Conservation (phyloP, 306 rosid genomes). For the Lathyrus tuberosus region DNA sequence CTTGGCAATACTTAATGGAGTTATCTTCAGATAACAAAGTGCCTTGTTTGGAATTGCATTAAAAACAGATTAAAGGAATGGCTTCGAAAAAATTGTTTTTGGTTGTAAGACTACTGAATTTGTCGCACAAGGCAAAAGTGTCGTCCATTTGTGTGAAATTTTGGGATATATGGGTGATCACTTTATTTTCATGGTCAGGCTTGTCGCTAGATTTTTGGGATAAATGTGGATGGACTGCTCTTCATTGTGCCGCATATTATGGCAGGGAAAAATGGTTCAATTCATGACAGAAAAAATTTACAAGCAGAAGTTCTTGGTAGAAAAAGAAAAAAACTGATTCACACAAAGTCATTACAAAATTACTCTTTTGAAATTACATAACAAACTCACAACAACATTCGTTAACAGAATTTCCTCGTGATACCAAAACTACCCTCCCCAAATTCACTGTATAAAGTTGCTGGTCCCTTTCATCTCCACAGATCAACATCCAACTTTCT, state of each 20-base stretch:
- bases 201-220: constrained; percentile 89
- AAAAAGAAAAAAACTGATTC: no score
- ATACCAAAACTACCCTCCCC: no score
- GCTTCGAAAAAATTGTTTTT: constrained; percentile 73
- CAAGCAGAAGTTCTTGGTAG: no score
- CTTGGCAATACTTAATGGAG: constrained; percentile 63
- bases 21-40: constrained; percentile 55
- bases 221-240: constrained; percentile 95
- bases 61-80: constrained; percentile 77
- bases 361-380: no score
- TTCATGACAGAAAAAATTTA: no score
- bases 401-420: no score
- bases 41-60: constrained; percentile 59
- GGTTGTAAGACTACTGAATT: constrained; percentile 64
- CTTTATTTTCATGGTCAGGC: constrained; percentile 77
- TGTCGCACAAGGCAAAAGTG: constrained; percentile 84
- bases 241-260: constrained; percentile 92
- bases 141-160: constrained; percentile 87
- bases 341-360: no score
- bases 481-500: no score
- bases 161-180: constrained; percentile 86
- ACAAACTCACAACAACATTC: no score
- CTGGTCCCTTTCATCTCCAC: no score
- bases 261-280: no score
- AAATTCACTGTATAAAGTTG: no score